Percentiles rank a stretch among this genome's conserved stretches.
These are phyloP conservation scores for Aspergillus clavatus DNA, from an alignment of 2,329 filamentous ascomycete species.

Conservation along the genomic window DNA sequence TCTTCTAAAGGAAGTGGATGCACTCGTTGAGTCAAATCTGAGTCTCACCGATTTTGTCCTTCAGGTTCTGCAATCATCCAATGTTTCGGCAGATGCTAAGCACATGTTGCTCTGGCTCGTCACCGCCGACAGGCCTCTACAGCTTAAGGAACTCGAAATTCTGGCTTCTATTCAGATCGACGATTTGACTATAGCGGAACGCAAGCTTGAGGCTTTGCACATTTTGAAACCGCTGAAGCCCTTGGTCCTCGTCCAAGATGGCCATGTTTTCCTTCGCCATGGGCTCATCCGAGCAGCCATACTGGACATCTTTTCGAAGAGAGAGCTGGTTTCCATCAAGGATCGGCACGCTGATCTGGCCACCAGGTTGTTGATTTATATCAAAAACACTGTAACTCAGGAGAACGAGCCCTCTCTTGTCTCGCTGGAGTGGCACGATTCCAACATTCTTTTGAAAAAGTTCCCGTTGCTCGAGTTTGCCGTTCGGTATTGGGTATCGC, in stretches of 20 bases:
- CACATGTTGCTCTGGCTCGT: slow-evolving; percentile 36
- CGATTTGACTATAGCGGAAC: slow-evolving; percentile 26
- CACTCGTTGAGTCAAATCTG: slow-evolving; percentile 20
- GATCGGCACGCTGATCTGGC: slow-evolving; percentile 33
- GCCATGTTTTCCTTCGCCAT: slow-evolving; percentile 35
- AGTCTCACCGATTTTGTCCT: slow-evolving; percentile 31
- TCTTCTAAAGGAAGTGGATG: slow-evolving; percentile 27
- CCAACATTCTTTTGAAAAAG: slow-evolving; percentile 26
- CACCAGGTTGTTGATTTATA: slow-evolving; percentile 31
- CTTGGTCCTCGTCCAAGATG: slow-evolving; percentile 33
- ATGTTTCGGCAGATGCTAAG: slow-evolving; percentile 29
- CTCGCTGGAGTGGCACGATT: slow-evolving; percentile 25
- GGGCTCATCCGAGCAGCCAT: slow-evolving; percentile 29
- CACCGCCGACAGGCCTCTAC: slow-evolving; percentile 34
- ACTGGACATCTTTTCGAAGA: slow-evolving; percentile 29
- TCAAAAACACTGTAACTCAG: slow-evolving; percentile 26
- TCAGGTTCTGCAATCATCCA: slow-evolving; percentile 20
- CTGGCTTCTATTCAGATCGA: slow-evolving; percentile 29
- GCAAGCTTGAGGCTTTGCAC: slow-evolving; percentile 21
- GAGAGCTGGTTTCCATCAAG: slow-evolving; percentile 31
- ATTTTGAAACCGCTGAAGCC: slow-evolving; percentile 29
- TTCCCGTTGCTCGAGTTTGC: slow-evolving; percentile 45
- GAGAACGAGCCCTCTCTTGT: slow-evolving; percentile 30
- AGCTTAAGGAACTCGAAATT: slow-evolving; percentile 27
- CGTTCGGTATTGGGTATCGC: slow-evolving; percentile 45